Conservation (phyloP, 768 basidiomycete species). For the Pleurotus tuoliensis region DNA sequence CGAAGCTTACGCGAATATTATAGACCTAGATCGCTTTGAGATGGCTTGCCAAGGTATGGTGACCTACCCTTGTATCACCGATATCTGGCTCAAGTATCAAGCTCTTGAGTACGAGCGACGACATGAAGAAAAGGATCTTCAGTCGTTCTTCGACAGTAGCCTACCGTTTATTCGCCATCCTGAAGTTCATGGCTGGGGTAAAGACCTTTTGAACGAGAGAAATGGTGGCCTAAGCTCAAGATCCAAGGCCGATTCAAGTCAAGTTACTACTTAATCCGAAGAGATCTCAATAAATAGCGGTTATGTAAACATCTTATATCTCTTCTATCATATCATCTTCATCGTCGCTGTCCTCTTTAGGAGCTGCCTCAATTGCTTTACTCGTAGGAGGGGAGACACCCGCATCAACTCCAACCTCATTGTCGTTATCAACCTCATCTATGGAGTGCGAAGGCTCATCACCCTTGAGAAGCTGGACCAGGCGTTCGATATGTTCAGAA, state of each 20-base stretch:
- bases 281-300: not conserved
- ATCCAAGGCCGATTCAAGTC: too few species aligned
- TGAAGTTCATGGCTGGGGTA: constrained; percentile 72
- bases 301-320: constrained; percentile 37
- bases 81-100: constrained; percentile 19
- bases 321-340: constrained; percentile 77
- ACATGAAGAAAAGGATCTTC: constrained; percentile 45
- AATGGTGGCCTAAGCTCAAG: not conserved
- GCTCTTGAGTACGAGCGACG: constrained; percentile 72
- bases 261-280: not conserved
- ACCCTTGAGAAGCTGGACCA: constrained; percentile 83
- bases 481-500: constrained; percentile 80
- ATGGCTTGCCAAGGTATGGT: constrained; percentile 77
- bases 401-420: constrained; percentile 13
- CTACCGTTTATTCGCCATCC: constrained; percentile 67
- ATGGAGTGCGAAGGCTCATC: constrained; percentile 55
- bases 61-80: not conserved
- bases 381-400: constrained; percentile 1
- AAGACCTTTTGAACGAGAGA: constrained; percentile 50
- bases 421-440: constrained; percentile 30
- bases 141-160: constrained; percentile 79
- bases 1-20: not conserved
- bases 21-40: constrained; percentile 85
- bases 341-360: constrained; percentile 43
- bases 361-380: constrained; percentile 16